A percentile compares a stretch with the other conserved stretches of the same genome.
Conservation (phyloP, 805 yeast species). For the Suhomyces pyralidae region DNA sequence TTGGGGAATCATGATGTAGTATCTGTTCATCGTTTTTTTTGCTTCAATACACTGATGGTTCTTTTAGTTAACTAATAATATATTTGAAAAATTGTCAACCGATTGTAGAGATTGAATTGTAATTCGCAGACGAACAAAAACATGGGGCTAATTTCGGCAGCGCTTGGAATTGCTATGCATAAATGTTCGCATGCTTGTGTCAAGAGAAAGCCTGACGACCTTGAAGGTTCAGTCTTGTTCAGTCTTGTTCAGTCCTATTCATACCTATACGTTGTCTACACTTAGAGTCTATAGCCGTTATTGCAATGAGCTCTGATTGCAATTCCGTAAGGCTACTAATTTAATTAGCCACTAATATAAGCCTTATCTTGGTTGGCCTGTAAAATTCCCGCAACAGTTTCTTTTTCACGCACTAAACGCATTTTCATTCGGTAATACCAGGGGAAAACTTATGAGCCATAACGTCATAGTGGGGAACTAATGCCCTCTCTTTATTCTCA, state of each 20-base stretch:
- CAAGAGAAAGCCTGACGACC: not conserved
- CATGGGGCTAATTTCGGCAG: not conserved
- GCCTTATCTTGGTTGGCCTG: not conserved
- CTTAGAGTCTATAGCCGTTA: not conserved
- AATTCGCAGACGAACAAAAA: not conserved
- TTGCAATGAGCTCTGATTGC: not conserved
- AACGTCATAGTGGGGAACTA: not conserved
- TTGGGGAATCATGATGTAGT: conserved; percentile 8
- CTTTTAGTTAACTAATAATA: conserved; percentile 1
- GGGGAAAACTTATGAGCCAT: not conserved
- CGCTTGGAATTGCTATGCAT: not conserved
- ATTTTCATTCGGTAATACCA: not conserved
- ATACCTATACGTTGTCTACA: not conserved
- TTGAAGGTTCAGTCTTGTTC: not conserved
- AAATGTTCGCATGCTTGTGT: not conserved
- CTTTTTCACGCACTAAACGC: not conserved
- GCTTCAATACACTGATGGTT: conserved; percentile 1
- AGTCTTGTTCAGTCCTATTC: no score
- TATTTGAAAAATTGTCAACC: not conserved
- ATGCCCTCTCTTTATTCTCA: not conserved
- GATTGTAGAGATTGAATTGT: not conserved
- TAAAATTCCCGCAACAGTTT: not conserved
- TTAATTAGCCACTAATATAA: not conserved
- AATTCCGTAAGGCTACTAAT: not conserved
- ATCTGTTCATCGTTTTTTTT: not conserved